A percentile compares a stretch with the other conserved stretches of the same genome.
phyloP scores from a whole-genome alignment of 2,329 filamentous ascomycete species.

The Proliferodiscus dingleyae region DNA sequence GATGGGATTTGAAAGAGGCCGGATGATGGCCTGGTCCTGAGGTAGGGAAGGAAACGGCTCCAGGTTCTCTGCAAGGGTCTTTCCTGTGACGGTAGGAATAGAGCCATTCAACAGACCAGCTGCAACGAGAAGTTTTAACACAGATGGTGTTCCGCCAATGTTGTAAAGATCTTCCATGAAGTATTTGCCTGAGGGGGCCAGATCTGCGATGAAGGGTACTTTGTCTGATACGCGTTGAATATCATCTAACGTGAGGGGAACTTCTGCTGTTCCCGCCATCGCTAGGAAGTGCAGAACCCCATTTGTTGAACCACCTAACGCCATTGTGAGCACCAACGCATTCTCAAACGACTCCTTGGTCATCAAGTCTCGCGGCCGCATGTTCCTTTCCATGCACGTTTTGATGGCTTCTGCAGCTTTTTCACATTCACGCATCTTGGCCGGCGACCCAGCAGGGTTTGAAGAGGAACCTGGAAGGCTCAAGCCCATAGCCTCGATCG shows the following conservation, averaged over 20 bases:
- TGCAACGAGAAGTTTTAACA: constrained; percentile 80
- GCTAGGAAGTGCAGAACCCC: constrained; percentile 67
- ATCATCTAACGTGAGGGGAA: constrained; percentile 60
- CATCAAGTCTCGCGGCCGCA: constrained; percentile 61
- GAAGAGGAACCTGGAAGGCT: constrained; percentile 65
- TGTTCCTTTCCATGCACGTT: constrained; percentile 64
- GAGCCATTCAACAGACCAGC: constrained; percentile 69
- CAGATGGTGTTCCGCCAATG: constrained; percentile 78
- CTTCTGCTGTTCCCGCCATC: constrained; percentile 65
- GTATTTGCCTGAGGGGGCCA: constrained; percentile 75
- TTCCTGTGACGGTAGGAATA: constrained; percentile 78
- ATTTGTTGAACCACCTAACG: constrained; percentile 65
- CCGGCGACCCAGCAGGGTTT: constrained; percentile 61
- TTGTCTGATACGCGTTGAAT: constrained; percentile 66
- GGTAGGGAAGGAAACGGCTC: constrained; percentile 70
- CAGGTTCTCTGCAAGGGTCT: constrained; percentile 78
- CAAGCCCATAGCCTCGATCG: constrained; percentile 68
- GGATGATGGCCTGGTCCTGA: constrained; percentile 77
- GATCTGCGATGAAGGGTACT: constrained; percentile 66
- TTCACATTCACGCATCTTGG: constrained; percentile 67
- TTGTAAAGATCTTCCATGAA: constrained; percentile 85
- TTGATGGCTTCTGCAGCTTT: constrained; percentile 65
- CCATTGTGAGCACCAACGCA: constrained; percentile 70
- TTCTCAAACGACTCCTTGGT: constrained; percentile 68
- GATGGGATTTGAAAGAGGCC: constrained; percentile 68